Conservation (phyloP, 768 basidiomycete genomes). For the Rhodotorula graminis region DNA sequence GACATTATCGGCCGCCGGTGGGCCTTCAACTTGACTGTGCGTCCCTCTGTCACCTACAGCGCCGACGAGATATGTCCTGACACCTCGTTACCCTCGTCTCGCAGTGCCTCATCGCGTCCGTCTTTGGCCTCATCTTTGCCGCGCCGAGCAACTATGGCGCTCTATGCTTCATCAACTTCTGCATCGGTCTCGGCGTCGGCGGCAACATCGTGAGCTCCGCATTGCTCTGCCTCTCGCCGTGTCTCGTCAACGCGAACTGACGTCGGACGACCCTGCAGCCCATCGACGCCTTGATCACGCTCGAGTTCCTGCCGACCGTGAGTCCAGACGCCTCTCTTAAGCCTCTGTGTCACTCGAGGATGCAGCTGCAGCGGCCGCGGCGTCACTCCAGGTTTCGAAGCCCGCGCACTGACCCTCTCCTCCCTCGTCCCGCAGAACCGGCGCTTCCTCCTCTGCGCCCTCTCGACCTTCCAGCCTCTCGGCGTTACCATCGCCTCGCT, state of each 20-base stretch:
- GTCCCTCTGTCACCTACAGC: too few species aligned
- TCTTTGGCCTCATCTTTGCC: constrained; percentile 48
- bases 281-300: constrained; percentile 48
- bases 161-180: constrained; percentile 46
- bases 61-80: not conserved
- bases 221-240: too few species aligned
- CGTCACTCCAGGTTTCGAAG: too few species aligned
- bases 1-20: constrained; percentile 46
- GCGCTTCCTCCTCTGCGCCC: constrained; percentile 39
- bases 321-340: not conserved
- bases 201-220: constrained; percentile 48
- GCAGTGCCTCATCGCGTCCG: constrained; percentile 46
- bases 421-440: constrained; percentile 1
- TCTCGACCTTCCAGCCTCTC: constrained; percentile 50
- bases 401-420: not conserved
- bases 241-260: not conserved
- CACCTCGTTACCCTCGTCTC: too few species aligned
- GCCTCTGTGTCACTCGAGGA: too few species aligned
- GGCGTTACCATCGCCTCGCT: constrained; percentile 45
- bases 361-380: too few species aligned
- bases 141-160: constrained; percentile 48
- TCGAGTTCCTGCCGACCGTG: constrained; percentile 49
- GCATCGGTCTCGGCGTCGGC: constrained; percentile 44
- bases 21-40: constrained; percentile 47
- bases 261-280: constrained; percentile 26